A percentile compares a stretch with the other conserved stretches of the same genome.
Evolutionary conservation across 192 early-diverging fungal genomes (phyloP).

Genomic region (Backusella australiensis): DNA sequence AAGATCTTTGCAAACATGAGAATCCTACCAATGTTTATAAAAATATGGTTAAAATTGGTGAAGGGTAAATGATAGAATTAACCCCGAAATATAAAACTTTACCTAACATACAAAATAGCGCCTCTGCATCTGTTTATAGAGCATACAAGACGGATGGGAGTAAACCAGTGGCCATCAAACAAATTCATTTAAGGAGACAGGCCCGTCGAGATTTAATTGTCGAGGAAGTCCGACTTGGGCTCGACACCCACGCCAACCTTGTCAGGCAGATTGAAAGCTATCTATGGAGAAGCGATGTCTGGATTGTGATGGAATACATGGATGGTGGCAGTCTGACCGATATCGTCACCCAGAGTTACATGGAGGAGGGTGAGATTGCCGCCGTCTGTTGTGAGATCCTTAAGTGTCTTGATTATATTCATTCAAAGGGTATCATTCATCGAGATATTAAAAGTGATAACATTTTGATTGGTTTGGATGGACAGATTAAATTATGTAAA

Average conservation of each 20-base stretch:
- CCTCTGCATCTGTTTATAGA: slow-evolving; percentile 87
- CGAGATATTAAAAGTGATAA: slow-evolving; percentile 90
- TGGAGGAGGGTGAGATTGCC: slow-evolving; percentile 81
- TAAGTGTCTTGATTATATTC: slow-evolving; percentile 71
- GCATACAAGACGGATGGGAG: slow-evolving; percentile 67
- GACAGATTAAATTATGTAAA: slow-evolving; percentile 70
- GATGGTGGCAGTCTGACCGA: slow-evolving; percentile 87
- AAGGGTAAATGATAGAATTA: slow-evolving; percentile 56
- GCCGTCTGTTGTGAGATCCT: slow-evolving; percentile 78
- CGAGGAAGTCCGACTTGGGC: slow-evolving; percentile 86
- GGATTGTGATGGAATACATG: slow-evolving; percentile 95
- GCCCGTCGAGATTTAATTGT: slow-evolving; percentile 94
- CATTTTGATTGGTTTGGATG: slow-evolving; percentile 63
- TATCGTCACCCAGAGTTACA: slow-evolving; percentile 71
- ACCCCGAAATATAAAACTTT: neutral
- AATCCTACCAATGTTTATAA: slow-evolving; percentile 45
- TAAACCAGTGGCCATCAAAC: slow-evolving; percentile 83
- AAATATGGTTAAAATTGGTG: slow-evolving; percentile 88
- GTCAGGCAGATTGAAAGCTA: slow-evolving; percentile 84
- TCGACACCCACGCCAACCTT: slow-evolving; percentile 69
- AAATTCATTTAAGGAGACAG: slow-evolving; percentile 91
- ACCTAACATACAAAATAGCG: slow-evolving; percentile 41
- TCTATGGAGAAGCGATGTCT: slow-evolving; percentile 73
- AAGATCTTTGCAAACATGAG: neutral
- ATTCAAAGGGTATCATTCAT: slow-evolving; percentile 74